Base-by-base conservation (phyloP, 202 grass and related monocot species). In the Tripidium arundinaceum region DNA sequence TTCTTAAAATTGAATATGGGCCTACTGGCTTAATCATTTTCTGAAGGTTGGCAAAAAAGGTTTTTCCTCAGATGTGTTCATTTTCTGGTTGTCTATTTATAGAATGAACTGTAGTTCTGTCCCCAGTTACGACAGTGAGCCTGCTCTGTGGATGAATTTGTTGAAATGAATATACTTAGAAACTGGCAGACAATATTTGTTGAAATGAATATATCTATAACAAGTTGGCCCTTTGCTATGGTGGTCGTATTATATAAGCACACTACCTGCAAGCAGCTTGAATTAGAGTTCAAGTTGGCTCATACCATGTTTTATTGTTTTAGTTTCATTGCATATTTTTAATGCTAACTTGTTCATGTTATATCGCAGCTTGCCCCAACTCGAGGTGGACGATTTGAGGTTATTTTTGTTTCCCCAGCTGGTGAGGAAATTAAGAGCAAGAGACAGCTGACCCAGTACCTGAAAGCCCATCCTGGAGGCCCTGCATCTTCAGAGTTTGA, bases 361-460 rank as follows among this genome's bases (percentile, higher is more conserved):
- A 26, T 63, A 62, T 72, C 58, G 46, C 79, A 93, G 91, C 77
- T 90, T 79, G 79, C 33, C 26, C 79, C 85, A 67, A 73, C 67
- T 37, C 68, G 88, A 62, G 61, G 43, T 78, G 91, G 90, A 81
- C 87, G 81, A 42, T 73, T 80, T 79, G 89, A 91, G 78, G 86
- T 88, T 59, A 19, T 88, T 83, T 95, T 90, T 75, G 50, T 94
- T 40, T 68, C 94, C 21, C 89, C 91, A 58, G 86, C 83, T 75
- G 94, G 87, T 11, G 94, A 97, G 84, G 89, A 97, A 76, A 90
- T 97, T 39, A 97, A 97, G 79, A 94, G 50, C 55, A 97, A 94
- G 75, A 87, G 80, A 61, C 91, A 90, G 21, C 76, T 97, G 59
- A 83, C 72, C 61, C 87, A 90, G 36, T 97, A 94, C 74, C 72